A percentile compares a stretch with the other conserved stretches of the same genome.
phyloP scores from a whole-genome alignment of 2,329 filamentous ascomycete genomes.

The Penicillium freii region DNA sequence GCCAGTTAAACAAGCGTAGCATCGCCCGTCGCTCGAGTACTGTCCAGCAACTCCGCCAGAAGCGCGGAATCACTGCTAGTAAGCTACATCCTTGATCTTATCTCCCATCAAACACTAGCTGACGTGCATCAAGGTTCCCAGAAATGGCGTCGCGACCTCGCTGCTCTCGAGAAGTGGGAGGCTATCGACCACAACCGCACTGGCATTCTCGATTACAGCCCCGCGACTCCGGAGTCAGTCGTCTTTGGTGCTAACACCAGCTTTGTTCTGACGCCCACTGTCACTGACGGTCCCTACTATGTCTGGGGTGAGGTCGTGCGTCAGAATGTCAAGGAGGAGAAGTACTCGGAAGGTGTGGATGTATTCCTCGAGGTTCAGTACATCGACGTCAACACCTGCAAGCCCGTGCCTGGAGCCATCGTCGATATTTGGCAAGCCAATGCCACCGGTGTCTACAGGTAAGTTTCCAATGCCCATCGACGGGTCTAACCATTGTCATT shows the following conservation, averaged over 20 bases:
- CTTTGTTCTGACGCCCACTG: slow-evolving; percentile 45
- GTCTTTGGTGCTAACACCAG: slow-evolving; percentile 46
- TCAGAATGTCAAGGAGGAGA: slow-evolving; percentile 41
- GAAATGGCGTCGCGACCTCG: slow-evolving; percentile 37
- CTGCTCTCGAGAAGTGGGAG: slow-evolving; percentile 41
- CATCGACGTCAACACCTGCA: slow-evolving; percentile 49
- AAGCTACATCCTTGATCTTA: not conserved
- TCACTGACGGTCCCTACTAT: slow-evolving; percentile 48
- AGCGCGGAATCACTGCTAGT: slow-evolving; percentile 29
- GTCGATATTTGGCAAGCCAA: slow-evolving; percentile 52
- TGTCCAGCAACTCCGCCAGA: slow-evolving; percentile 27
- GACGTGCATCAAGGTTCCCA: slow-evolving; percentile 16
- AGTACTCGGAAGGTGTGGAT: slow-evolving; percentile 42
- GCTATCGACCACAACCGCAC: slow-evolving; percentile 42
- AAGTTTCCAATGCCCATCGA: slow-evolving; percentile 12
- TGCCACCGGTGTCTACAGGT: slow-evolving; percentile 48
- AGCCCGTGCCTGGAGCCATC: slow-evolving; percentile 38
- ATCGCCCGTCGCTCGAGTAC: slow-evolving; percentile 29
- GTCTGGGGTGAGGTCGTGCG: slow-evolving; percentile 46
- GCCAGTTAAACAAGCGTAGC: slow-evolving; percentile 27
- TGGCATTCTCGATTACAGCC: slow-evolving; percentile 25
- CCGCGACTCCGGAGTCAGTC: slow-evolving; percentile 29
- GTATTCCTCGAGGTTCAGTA: slow-evolving; percentile 48
- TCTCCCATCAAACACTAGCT: not conserved
- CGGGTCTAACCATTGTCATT: not conserved